Evolutionary conservation across 129 eudicot species (phyloP).

Genomic region (Tagetes erecta): DNA sequence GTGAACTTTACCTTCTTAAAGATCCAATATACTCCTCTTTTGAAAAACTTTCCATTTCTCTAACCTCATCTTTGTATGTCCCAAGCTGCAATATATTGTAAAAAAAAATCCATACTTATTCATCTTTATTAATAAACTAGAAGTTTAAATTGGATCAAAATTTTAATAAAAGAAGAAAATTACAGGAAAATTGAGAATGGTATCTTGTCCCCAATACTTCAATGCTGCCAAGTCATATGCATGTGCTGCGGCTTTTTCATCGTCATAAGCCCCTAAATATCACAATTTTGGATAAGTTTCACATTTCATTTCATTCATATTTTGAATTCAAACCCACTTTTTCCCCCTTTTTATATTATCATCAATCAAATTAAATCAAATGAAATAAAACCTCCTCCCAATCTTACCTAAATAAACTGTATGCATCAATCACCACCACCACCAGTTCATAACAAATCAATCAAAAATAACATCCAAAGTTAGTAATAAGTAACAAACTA

Average conservation of each 20-base stretch:
- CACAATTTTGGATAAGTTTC: slow-evolving; percentile 37
- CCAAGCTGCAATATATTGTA: slow-evolving; percentile 42
- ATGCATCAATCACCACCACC: slow-evolving; percentile 20
- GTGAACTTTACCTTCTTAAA: slow-evolving; percentile 58
- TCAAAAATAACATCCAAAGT: slow-evolving; percentile 17
- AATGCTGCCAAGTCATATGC: slow-evolving; percentile 95
- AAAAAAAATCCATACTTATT: neutral
- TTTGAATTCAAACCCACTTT: slow-evolving; percentile 28
- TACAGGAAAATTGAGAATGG: slow-evolving; percentile 80
- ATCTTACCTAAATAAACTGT: slow-evolving; percentile 87
- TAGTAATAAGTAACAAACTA: neutral
- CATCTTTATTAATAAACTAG: neutral
- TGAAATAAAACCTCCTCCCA: neutral
- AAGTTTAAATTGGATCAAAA: neutral
- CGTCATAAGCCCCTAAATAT: slow-evolving; percentile 82
- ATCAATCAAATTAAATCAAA: neutral
- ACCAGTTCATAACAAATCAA: slow-evolving; percentile 32
- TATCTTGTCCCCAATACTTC: slow-evolving; percentile 91
- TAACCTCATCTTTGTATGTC: slow-evolving; percentile 57
- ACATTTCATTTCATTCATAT: neutral
- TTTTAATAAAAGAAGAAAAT: neutral
- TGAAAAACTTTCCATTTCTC: slow-evolving; percentile 69
- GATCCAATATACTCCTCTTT: slow-evolving; percentile 87
- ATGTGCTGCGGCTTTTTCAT: slow-evolving; percentile 89
- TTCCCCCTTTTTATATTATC: slow-evolving; percentile 16